Conservation (phyloP, 305 asterid species). For the Fraxinus ornus region DNA sequence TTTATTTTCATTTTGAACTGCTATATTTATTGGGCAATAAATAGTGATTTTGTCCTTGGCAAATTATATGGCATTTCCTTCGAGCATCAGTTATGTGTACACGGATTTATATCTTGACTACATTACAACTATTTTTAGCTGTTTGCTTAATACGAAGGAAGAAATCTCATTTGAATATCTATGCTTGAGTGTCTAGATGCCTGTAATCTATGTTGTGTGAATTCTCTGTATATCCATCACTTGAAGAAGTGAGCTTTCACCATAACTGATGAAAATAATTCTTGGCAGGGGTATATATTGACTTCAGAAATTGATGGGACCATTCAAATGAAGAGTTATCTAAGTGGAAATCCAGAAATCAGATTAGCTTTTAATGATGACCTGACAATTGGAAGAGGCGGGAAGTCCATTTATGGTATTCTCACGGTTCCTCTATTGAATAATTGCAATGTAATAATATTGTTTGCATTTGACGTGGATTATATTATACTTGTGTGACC, state of each 20-base stretch:
- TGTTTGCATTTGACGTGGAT: neutral
- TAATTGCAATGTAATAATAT: neutral
- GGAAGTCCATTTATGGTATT: conserved; percentile 71
- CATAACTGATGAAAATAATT: conserved; percentile 19
- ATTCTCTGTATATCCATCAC: conserved; percentile 11
- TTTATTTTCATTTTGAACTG: neutral
- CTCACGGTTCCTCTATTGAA: conserved; percentile 24
- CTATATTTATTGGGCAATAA: neutral
- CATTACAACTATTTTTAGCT: neutral
- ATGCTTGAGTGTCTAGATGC: conserved; percentile 12
- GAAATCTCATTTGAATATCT: conserved; percentile 12
- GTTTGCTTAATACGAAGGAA: conserved; percentile 6
- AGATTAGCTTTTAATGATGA: conserved; percentile 94
- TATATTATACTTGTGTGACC: conserved; percentile 1
- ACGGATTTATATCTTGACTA: neutral
- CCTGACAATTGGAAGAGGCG: conserved; percentile 75
- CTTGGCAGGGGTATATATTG: conserved; percentile 86
- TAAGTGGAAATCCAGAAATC: conserved; percentile 97
- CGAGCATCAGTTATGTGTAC: neutral
- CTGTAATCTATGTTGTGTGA: conserved; percentile 7
- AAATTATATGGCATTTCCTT: conserved; percentile 5
- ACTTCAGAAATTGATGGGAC: conserved; percentile 99
- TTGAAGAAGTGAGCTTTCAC: conserved; percentile 11
- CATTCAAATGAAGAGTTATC: conserved; percentile 99
- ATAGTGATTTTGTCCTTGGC: neutral